Evolutionary conservation across 2,329 filamentous ascomycete species (phyloP), one percentile per base, ranked within the genome.

Genomic region (Penicillium sclerotiorum): DNA sequence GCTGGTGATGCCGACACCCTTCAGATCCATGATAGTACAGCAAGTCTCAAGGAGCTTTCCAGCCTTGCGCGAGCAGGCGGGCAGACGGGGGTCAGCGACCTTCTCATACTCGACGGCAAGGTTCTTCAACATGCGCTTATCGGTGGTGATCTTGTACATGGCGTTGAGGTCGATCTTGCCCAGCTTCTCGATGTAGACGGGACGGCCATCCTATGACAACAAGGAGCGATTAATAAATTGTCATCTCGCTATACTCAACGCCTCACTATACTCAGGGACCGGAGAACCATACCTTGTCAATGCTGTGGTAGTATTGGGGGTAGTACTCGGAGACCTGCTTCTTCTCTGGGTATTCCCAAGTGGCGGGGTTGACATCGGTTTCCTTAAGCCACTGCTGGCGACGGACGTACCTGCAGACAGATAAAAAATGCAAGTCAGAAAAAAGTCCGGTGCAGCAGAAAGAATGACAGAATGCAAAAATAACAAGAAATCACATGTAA

Each of bases 81-180:
- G 94, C 49, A 99, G 83, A 60, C 94, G 89, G 12, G 92, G 92
- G 74, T 97, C 93, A 60, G 90, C 83, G 61, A 97, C 82, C 73
- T 93, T 95, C 80, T 99, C 94, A 79, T 99, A 99, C 78, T 99
- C 94, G 71, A 92, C 88, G 41, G 95, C 93, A 36, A 99, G 86
- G 80, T 97, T 97, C 73, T 89, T 85, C 55, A 97, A 79, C 93
- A 99, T 97, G 74, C 93, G 90, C 58, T 97, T 90, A 65, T 84
- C 81, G 39, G 88, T 89, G 56, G 92, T 96, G 77, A 96, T 94
- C 76, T 94, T 93, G 79, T 90, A 88, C 85, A 97, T 91, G 69
- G 87, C 87, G 47, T 76, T 85, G 60, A 99, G 80, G 76, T 99
- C 89, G 73, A 97, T 94, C 63, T 91, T 91, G 72, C 94, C 94